Evolutionary conservation across 1,284 basidiomycete species (phyloP).

Genomic region (Apiotrichum laibachii): DNA sequence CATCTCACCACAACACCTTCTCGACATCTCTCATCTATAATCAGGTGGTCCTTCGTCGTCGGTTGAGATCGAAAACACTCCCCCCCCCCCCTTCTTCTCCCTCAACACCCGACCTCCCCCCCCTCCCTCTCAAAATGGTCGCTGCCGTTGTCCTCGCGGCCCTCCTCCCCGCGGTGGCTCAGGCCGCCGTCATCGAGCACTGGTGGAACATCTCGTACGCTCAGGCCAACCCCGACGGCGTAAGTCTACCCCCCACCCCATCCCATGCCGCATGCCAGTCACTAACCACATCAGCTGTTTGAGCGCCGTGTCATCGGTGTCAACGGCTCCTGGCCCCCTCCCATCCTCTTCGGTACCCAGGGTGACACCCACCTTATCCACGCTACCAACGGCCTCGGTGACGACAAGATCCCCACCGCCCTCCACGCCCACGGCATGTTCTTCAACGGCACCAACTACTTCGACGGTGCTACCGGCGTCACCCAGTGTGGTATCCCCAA

Average conservation of each 20-base stretch:
- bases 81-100: not conserved
- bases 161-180: conserved; percentile 21
- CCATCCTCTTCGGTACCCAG: conserved; percentile 68
- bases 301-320: conserved; percentile 76
- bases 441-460: conserved; percentile 80
- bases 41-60: no score
- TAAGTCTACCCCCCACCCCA: conserved; percentile 21
- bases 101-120: not conserved
- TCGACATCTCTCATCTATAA: not conserved
- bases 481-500: conserved; percentile 87
- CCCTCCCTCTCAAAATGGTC: conserved; percentile 15
- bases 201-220: conserved; percentile 53
- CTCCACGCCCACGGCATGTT: conserved; percentile 87
- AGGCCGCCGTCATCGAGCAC: conserved; percentile 47
- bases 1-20: not conserved
- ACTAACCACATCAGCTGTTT: conserved; percentile 23
- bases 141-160: conserved; percentile 19
- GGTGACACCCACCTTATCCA: conserved; percentile 68
- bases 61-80: not conserved
- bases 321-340: conserved; percentile 88
- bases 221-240: conserved; percentile 52
- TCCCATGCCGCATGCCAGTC: no score
- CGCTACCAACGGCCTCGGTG: conserved; percentile 65
- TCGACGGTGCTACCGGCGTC: conserved; percentile 79
- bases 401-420: conserved; percentile 56